Evolutionary conservation across 345 rosid genomes (phyloP).

Genomic region (Moricandia moricandioides): DNA sequence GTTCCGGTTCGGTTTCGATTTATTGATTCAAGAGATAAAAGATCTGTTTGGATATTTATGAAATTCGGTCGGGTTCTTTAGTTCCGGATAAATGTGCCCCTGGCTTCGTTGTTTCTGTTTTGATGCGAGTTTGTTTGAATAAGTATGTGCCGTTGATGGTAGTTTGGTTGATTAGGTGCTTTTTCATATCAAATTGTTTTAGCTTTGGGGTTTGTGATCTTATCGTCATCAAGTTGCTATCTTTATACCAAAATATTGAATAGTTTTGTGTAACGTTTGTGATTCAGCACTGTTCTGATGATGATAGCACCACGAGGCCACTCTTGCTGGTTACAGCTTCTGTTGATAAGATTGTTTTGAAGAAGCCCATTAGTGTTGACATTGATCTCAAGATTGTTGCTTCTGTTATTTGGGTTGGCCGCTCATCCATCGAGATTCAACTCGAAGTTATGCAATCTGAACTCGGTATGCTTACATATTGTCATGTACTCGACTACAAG

Average conservation of each 20-base stretch:
- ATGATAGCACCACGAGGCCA: slow-evolving; percentile 79
- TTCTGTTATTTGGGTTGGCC: slow-evolving; percentile 82
- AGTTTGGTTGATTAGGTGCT: no score
- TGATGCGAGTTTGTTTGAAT: no score
- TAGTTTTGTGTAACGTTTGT: not conserved
- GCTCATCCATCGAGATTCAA: slow-evolving; percentile 81
- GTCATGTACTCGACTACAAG: not conserved
- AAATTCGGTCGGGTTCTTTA: no score
- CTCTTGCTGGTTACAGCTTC: slow-evolving; percentile 83
- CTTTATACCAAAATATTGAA: not conserved
- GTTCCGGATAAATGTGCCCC: no score
- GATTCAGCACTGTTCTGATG: slow-evolving; percentile 71
- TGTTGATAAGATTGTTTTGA: slow-evolving; percentile 74
- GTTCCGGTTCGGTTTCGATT: no score
- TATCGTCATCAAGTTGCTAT: not conserved
- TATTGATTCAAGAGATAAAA: no score
- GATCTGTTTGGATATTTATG: no score
- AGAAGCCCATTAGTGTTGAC: slow-evolving; percentile 71
- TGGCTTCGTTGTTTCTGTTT: no score
- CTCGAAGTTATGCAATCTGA: slow-evolving; percentile 63
- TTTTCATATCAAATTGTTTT: not conserved
- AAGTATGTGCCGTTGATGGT: not conserved
- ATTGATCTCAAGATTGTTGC: slow-evolving; percentile 67
- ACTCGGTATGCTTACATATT: not conserved
- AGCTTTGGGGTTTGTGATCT: not conserved